A percentile compares a stretch with the other conserved stretches of the same genome.
phyloP scores from a whole-genome alignment of 768 basidiomycete genomes.

The Heimioporus sp. region DNA sequence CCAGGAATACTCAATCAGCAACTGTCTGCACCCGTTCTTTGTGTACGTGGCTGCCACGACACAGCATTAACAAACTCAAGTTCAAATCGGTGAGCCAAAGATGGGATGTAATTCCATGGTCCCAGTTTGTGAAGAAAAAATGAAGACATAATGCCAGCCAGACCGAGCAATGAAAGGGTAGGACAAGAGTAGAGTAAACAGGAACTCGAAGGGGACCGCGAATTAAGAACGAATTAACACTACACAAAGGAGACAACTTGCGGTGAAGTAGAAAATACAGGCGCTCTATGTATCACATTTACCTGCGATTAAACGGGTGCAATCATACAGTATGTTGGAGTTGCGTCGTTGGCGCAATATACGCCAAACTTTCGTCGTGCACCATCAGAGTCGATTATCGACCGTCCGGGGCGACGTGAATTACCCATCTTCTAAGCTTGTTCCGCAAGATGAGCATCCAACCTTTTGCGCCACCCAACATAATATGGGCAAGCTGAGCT shows the following conservation, averaged over 20 bases:
- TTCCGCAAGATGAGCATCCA: constrained; percentile 47
- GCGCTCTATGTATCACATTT: constrained; percentile 16
- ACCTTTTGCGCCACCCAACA: constrained; percentile 56
- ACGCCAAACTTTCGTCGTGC: constrained; percentile 9
- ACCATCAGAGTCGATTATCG: constrained; percentile 8
- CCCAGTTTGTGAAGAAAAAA: no score
- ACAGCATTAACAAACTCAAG: no score
- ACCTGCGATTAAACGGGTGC: constrained; percentile 3
- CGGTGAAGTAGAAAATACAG: constrained; percentile 13
- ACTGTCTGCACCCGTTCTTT: neutral
- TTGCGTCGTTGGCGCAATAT: constrained; percentile 1
- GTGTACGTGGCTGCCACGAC: constrained; percentile 7
- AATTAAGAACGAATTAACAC: constrained; percentile 2
- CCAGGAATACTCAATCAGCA: neutral
- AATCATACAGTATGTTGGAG: constrained; percentile 19
- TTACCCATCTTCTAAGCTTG: constrained; percentile 11
- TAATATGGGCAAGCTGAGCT: constrained; percentile 62
- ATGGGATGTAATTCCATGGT: no score
- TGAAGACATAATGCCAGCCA: neutral
- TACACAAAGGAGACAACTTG: constrained; percentile 9
- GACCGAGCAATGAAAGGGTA: no score
- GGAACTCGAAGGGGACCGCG: neutral
- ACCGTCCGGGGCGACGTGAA: constrained; percentile 1
- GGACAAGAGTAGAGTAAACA: no score
- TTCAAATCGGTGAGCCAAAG: neutral